A percentile compares a stretch with the other conserved stretches of the same genome.
Conservation (phyloP, 331 rosid genomes). For the Rosa hybrid region DNA sequence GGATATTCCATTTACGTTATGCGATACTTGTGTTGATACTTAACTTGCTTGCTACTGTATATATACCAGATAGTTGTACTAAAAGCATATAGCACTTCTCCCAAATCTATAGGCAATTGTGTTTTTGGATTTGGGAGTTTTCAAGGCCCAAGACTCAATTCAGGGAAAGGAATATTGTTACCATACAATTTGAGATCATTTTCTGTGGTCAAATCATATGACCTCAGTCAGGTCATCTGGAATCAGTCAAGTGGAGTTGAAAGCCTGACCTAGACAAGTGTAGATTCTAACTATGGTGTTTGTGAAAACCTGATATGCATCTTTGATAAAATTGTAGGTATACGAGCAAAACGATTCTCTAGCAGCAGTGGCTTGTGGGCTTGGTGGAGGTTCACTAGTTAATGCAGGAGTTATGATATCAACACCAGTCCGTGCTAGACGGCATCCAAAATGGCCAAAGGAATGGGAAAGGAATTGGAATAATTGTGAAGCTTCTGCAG, state of each 20-base stretch:
- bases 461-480: conserved; percentile 45
- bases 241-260: not conserved
- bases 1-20: not conserved
- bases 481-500: conserved; percentile 39
- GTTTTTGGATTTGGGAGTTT: not conserved
- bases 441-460: conserved; percentile 42
- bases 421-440: conserved; percentile 33
- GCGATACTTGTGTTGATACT: not conserved
- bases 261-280: not conserved
- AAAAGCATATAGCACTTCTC: not conserved
- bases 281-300: not conserved
- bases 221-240: not conserved
- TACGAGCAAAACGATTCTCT: conserved; percentile 33
- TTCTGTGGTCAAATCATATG: not conserved
- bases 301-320: not conserved
- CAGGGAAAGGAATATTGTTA: not conserved
- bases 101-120: not conserved
- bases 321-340: conserved; percentile 9
- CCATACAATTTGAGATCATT: not conserved
- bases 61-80: not conserved
- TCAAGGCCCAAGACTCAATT: not conserved
- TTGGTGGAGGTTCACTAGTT: conserved; percentile 45
- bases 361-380: conserved; percentile 40
- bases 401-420: conserved; percentile 45
- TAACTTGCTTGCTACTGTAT: not conserved